Percentiles rank a stretch among this genome's conserved stretches.
Conservation (phyloP, 2,329 filamentous ascomycete genomes). For the Botrytis deweyae region DNA sequence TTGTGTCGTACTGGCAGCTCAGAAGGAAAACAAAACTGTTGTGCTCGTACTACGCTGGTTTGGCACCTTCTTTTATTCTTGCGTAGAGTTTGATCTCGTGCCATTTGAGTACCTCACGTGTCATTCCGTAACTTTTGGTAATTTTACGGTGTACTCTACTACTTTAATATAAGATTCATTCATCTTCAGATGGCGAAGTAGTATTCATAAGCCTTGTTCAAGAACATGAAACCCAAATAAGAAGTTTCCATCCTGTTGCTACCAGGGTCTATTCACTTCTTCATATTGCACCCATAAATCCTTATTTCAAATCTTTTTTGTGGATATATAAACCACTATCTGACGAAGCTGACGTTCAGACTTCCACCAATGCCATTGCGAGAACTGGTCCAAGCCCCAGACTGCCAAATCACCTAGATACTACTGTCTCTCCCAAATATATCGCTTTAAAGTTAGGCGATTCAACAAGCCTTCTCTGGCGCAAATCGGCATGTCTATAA, state of each 20-base stretch:
- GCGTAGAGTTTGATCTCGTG: rapidly evolving
- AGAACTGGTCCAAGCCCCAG: too few relatives aligned
- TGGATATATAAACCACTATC: not conserved
- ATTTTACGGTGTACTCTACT: rapidly evolving
- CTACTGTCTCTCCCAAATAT: rapidly evolving
- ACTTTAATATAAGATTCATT: rapidly evolving
- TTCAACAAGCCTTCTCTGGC: not conserved
- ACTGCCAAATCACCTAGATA: rapidly evolving
- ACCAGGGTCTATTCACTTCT: not conserved
- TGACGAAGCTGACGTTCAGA: too few relatives aligned
- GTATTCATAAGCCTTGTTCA: not conserved
- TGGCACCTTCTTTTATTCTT: not conserved
- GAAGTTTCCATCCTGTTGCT: not conserved
- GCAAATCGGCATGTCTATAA: not conserved
- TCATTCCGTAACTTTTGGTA: not conserved
- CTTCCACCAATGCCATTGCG: too few relatives aligned
- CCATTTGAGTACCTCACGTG: not conserved
- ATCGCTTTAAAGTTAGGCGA: not conserved
- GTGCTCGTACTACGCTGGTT: rapidly evolving
- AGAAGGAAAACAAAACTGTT: not conserved
- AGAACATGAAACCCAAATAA: not conserved
- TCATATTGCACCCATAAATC: rapidly evolving
- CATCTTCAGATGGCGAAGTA: not conserved
- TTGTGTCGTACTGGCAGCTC: rapidly evolving
- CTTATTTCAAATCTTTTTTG: not conserved